phyloP scores from a whole-genome alignment of 1,284 basidiomycete genomes.

The Stereum hirsutum region DNA sequence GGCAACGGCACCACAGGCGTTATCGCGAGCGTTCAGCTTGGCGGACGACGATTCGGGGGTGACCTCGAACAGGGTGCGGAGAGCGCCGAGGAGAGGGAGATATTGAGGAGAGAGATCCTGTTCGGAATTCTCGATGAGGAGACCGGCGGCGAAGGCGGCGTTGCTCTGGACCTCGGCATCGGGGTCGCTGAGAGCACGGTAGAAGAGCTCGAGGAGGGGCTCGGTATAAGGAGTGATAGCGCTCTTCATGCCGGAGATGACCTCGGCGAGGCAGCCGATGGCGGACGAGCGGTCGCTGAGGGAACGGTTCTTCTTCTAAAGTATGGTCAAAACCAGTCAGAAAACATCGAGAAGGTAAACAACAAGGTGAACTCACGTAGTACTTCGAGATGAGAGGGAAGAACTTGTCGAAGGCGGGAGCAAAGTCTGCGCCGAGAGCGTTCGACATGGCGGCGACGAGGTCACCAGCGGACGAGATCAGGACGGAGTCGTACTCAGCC shows the following conservation, averaged over 20 bases:
- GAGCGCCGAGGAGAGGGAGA: slow-evolving; percentile 66
- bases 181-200: slow-evolving; percentile 74
- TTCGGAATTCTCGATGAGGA: slow-evolving; percentile 85
- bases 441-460: slow-evolving; percentile 88
- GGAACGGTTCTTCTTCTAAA: slow-evolving; percentile 75
- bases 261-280: slow-evolving; percentile 92
- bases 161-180: slow-evolving; percentile 95
- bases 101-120: slow-evolving; percentile 84
- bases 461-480: slow-evolving; percentile 92
- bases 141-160: slow-evolving; percentile 90
- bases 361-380: slow-evolving; percentile 56
- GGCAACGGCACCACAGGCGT: slow-evolving; percentile 89
- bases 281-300: slow-evolving; percentile 89
- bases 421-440: slow-evolving; percentile 81
- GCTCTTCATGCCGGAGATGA: slow-evolving; percentile 87
- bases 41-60: slow-evolving; percentile 51
- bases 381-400: slow-evolving; percentile 89
- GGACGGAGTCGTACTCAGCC: slow-evolving; percentile 94
- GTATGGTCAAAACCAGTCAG: slow-evolving; percentile 9
- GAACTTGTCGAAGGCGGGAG: slow-evolving; percentile 79
- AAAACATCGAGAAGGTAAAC: neutral
- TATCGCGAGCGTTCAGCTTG: slow-evolving; percentile 85
- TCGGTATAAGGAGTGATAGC: slow-evolving; percentile 85
- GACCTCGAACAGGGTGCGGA: slow-evolving; percentile 79
- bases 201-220: slow-evolving; percentile 78